Evolutionary conservation across 768 basidiomycete genomes (phyloP).

Genomic region (Hemileccinum impolitum): DNA sequence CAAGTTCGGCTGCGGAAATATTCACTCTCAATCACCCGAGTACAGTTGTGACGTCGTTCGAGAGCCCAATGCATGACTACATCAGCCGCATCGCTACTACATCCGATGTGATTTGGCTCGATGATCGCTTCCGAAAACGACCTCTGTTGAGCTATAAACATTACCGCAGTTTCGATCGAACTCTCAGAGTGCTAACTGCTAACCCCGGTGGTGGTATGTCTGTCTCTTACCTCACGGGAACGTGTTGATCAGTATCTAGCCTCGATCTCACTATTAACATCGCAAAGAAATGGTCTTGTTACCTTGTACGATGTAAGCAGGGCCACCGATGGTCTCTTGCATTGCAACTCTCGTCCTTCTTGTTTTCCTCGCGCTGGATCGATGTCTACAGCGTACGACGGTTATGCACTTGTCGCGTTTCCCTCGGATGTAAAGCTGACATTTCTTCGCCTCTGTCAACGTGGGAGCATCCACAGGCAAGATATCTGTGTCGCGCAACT

Average conservation of each 20-base stretch:
- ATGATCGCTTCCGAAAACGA: slow-evolving; percentile 51
- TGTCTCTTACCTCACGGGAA: neutral
- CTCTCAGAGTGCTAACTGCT: slow-evolving; percentile 44
- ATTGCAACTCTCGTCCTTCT: slow-evolving; percentile 40
- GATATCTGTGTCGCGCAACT: slow-evolving; percentile 31
- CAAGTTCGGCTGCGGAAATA: slow-evolving; percentile 25
- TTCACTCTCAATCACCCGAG: slow-evolving; percentile 33
- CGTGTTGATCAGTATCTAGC: slow-evolving; percentile 32
- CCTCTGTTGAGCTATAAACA: slow-evolving; percentile 65
- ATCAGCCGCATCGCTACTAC: slow-evolving; percentile 59
- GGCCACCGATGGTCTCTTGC: slow-evolving; percentile 38
- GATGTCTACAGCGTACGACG: slow-evolving; percentile 28
- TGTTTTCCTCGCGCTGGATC: slow-evolving; percentile 33
- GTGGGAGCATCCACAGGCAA: slow-evolving; percentile 44
- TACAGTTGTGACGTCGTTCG: slow-evolving; percentile 53
- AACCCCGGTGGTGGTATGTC: slow-evolving; percentile 32
- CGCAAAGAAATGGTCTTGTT: slow-evolving; percentile 54
- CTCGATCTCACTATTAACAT: slow-evolving; percentile 53
- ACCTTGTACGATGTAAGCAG: slow-evolving; percentile 63
- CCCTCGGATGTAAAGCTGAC: slow-evolving; percentile 31
- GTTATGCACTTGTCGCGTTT: slow-evolving; percentile 30
- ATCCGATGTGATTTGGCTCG: slow-evolving; percentile 64
- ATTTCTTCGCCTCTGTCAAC: slow-evolving; percentile 46
- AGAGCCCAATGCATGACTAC: slow-evolving; percentile 39
- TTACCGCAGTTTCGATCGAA: slow-evolving; percentile 56